phyloP scores from a whole-genome alignment of 805 yeast genomes.

The Trichomonascus vanleenenianus region DNA sequence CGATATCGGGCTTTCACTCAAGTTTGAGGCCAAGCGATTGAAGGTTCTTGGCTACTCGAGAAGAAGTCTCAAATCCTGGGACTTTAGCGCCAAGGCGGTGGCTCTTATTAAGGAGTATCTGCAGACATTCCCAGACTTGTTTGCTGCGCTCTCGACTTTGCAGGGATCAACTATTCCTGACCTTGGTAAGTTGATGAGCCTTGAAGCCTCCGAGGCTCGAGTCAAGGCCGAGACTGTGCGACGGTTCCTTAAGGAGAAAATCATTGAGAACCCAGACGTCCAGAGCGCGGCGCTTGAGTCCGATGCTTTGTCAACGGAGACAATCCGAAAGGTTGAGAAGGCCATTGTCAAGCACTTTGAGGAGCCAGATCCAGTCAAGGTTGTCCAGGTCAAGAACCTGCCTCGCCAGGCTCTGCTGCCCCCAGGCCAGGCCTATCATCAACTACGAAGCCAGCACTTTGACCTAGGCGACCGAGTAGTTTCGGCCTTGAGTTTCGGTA shows the following conservation, averaged over 20 bases:
- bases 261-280: constrained; percentile 29
- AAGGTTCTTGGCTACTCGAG: constrained; percentile 87
- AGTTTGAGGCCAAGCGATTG: constrained; percentile 67
- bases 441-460: constrained; percentile 68
- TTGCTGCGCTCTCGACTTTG: constrained; percentile 32
- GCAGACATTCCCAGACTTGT: constrained; percentile 53
- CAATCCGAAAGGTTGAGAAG: constrained; percentile 61
- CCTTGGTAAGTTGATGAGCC: constrained; percentile 9
- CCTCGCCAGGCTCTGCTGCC: constrained; percentile 78
- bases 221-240: constrained; percentile 34
- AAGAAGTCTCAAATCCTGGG: constrained; percentile 65
- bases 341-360: constrained; percentile 38
- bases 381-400: constrained; percentile 60
- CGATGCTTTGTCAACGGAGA: constrained; percentile 62
- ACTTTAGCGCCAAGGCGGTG: constrained; percentile 68
- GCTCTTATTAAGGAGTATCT: constrained; percentile 56
- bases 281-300: constrained; percentile 66
- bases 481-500: constrained; percentile 78
- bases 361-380: constrained; percentile 37
- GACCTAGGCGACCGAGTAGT: constrained; percentile 84
- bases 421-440: constrained; percentile 63
- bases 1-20: constrained; percentile 77
- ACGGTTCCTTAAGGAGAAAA: constrained; percentile 42
- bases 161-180: constrained; percentile 18
- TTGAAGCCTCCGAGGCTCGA: constrained; percentile 25